phyloP scores from a whole-genome alignment of 2,329 filamentous ascomycete genomes.

The Aureobasidium namibiae region DNA sequence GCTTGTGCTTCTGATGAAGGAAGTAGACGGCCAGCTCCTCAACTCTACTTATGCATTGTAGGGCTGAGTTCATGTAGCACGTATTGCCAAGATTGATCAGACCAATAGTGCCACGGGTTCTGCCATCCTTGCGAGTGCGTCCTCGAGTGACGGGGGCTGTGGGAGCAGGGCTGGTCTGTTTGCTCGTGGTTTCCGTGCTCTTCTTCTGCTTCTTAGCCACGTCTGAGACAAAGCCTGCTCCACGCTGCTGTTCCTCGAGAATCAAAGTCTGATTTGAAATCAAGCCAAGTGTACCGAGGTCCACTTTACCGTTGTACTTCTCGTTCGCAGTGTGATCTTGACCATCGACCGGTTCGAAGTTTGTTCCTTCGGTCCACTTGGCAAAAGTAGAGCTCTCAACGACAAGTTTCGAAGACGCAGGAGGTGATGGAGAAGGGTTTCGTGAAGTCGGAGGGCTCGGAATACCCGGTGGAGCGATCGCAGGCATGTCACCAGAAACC shows the following conservation, averaged over 20 bases:
- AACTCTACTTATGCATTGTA: slow-evolving; percentile 89
- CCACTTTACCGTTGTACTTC: slow-evolving; percentile 69
- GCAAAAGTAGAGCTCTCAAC: slow-evolving; percentile 57
- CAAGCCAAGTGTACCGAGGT: slow-evolving; percentile 58
- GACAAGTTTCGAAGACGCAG: slow-evolving; percentile 43
- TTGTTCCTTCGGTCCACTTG: slow-evolving; percentile 51
- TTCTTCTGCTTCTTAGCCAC: slow-evolving; percentile 35
- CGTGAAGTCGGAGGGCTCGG: slow-evolving; percentile 39
- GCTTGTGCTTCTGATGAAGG: slow-evolving; percentile 59
- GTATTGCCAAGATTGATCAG: slow-evolving; percentile 90
- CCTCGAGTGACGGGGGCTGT: slow-evolving; percentile 60
- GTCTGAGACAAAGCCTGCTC: slow-evolving; percentile 49
- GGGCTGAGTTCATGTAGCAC: slow-evolving; percentile 97
- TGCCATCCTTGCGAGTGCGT: slow-evolving; percentile 59
- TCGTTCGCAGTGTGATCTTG: slow-evolving; percentile 63
- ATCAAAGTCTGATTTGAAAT: slow-evolving; percentile 68
- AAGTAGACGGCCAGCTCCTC: slow-evolving; percentile 94
- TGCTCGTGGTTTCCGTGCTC: slow-evolving; percentile 40
- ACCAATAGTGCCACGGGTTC: slow-evolving; percentile 68
- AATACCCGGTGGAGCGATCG: slow-evolving; percentile 27
- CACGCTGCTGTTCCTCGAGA: slow-evolving; percentile 68
- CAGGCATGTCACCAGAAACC: slow-evolving; percentile 21
- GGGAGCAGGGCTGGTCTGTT: slow-evolving; percentile 60
- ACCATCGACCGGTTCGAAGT: slow-evolving; percentile 56
- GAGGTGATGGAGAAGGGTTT: slow-evolving; percentile 35